phyloP scores from a whole-genome alignment of 176 grass and related monocot species.

The Saccharum officinarum region DNA sequence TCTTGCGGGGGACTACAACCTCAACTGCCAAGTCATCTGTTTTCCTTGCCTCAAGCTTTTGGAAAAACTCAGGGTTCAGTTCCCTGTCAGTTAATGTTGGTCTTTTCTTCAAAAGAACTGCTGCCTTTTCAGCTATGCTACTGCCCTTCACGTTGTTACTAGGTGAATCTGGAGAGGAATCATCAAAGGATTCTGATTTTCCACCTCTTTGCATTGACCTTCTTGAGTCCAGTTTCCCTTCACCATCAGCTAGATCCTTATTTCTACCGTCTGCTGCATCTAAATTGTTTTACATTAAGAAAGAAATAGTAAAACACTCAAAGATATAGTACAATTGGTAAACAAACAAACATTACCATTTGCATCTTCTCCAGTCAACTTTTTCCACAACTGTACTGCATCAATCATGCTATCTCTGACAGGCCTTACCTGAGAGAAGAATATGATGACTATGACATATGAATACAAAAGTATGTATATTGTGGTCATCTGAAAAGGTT shows the following conservation, averaged over 20 bases:
- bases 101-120: constrained; percentile 85
- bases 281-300: constrained; percentile 23
- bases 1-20: constrained; percentile 71
- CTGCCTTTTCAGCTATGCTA: constrained; percentile 81
- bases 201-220: constrained; percentile 37
- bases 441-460: constrained; percentile 3
- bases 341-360: constrained; percentile 52
- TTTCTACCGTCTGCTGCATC: constrained; percentile 62
- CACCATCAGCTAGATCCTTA: constrained; percentile 52
- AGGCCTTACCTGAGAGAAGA: constrained; percentile 76
- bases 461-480: neutral
- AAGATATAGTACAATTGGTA: neutral
- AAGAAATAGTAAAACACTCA: constrained; percentile 3
- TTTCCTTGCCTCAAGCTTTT: constrained; percentile 84
- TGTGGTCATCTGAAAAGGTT: constrained; percentile 28
- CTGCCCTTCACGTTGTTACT: constrained; percentile 57
- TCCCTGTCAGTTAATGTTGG: constrained; percentile 77
- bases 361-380: constrained; percentile 67
- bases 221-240: constrained; percentile 56
- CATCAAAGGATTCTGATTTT: constrained; percentile 44
- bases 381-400: constrained; percentile 87
- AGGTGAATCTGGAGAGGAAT: constrained; percentile 55
- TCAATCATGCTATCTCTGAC: constrained; percentile 95
- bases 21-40: constrained; percentile 77
- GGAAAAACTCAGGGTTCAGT: constrained; percentile 92